These are phyloP conservation scores for Plectosphaerella plurivora DNA, from an alignment of 2,329 filamentous ascomycete species.

Conservation along the genomic window DNA sequence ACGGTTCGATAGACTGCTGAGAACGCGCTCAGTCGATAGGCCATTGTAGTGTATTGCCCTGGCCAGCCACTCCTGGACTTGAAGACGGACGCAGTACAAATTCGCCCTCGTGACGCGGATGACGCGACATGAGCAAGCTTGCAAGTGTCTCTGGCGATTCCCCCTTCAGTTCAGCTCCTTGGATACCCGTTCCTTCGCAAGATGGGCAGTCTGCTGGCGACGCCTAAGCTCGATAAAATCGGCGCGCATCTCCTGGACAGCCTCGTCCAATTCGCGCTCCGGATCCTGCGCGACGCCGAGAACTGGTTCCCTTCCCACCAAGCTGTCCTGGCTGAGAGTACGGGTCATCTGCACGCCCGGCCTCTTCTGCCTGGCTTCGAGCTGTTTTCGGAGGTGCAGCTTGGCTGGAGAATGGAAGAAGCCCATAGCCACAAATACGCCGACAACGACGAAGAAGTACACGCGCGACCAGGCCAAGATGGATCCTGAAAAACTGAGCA, in stretches of 20 bases:
- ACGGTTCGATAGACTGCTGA: no score
- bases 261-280: conserved; percentile 70
- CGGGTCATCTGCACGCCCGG: conserved; percentile 41
- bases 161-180: conserved; percentile 1
- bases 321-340: conserved; percentile 52
- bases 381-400: conserved; percentile 44
- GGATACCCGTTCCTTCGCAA: conserved; percentile 19
- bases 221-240: conserved; percentile 60
- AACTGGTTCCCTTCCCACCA: conserved; percentile 55
- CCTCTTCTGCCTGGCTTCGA: conserved; percentile 53
- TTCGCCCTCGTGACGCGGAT: no score
- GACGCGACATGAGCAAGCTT: no score
- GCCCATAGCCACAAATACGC: conserved; percentile 57
- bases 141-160: no score
- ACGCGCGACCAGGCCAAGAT: conserved; percentile 76
- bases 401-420: conserved; percentile 83
- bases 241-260: conserved; percentile 66
- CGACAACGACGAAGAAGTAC: conserved; percentile 80
- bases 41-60: no score
- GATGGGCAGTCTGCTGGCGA: conserved; percentile 4
- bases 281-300: conserved; percentile 78
- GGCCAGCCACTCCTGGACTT: no score
- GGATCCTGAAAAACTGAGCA: conserved; percentile 69
- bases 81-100: no score
- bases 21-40: no score